Base-by-base conservation (phyloP, 129 eudicot genomes). In the Artemisia annua region DNA sequence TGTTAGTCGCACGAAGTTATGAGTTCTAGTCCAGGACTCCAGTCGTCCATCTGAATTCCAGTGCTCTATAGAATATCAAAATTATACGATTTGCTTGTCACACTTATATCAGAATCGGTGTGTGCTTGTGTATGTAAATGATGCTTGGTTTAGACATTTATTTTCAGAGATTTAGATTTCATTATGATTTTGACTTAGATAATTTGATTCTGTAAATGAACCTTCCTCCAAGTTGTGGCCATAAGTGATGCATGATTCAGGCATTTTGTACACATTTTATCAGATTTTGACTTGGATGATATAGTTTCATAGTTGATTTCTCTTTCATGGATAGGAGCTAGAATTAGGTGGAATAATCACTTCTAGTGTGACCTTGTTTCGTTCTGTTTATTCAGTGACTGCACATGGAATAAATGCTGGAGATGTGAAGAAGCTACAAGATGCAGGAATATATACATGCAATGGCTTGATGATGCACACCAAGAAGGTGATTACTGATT, bases 391-490 rank as follows among this genome's bases (percentile, higher is more conserved):
- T 61, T 52, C 82, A 94, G 99, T 94, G 85, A 90, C 91, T 67
- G 48, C 92, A 76, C 97, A 94, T 75, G 97, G 97, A 67, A 94
- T 94, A 32, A 94, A 94, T 79, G 97, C 99, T 78, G 99, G 99
- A 83, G 99, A 94, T 79, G 99, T 94, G 73, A 94, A 90, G 85
- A 94, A 94, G 85, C 96, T 94, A 60, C 99, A 94, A 78, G 97
- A 94, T 77, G 99, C 96, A 67, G 99, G 99, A 43, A 94, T 94
- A 75, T 85, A 90, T 70, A 94, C 99, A 8, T 90, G 97, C 90
- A 94, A 94, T 81, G 99, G 99, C 75, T 77, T 94, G 79, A 86
- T 94, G 97, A 94, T 94, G 99, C 99, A 94, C 80, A 94, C 99
- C 1, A 94, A 94, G 84, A 94, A 94, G 97, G 99, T 94, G 61